Evolutionary conservation across 192 early-diverging fungal species (phyloP), one percentile per base, ranked within the genome.

Genomic region (Coemansia sp.): DNA sequence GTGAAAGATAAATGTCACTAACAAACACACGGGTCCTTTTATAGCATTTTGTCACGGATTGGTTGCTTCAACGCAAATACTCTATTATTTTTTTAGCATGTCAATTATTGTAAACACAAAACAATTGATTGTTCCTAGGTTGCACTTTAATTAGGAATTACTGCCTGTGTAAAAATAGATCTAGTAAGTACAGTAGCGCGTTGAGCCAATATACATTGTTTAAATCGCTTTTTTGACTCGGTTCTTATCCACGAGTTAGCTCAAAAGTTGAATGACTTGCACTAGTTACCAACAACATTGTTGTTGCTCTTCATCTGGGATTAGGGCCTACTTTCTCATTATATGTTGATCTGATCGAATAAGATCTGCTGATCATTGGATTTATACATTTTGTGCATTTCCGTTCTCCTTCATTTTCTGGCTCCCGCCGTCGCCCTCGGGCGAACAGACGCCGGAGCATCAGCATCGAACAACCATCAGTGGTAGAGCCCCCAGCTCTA

Each of bases 141-240:
- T 54, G 33, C 34, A 60, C 57, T 60, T 60, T 60, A 60, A 60
- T 33, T 60, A 31, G 33, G 4, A 31, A 60, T 36, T 60, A 60
- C 57, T 60, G 18, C 31, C 31, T 12, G 33, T 36, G 13, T 34
- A 36, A 12, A 60, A 36, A 60, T 60, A 60, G 57, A 31, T n/a
- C 52, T 27, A 12, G 12, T 11, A 1, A 10, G 52, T 54, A 12
- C 27, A 54, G 52, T 54, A 54, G 22, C 22, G 22, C 22, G n/a
- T 24, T 54, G 52, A 24, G 22, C 15, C 42, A 44, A 16, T 12
- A 44, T 44, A 4, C 42, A 16, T 44, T 44, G 42, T 44, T 44
- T 44, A 16, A 15, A 16, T 44, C 42, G 11, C 42, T 44, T 12
- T 12, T 44, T 44, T 44, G 42, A 44, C 42, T 16, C 42, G 42